A percentile compares a stretch with the other conserved stretches of the same genome.
Conservation (phyloP, 1,284 basidiomycete genomes). For the Fistulinella cinereoalba region DNA sequence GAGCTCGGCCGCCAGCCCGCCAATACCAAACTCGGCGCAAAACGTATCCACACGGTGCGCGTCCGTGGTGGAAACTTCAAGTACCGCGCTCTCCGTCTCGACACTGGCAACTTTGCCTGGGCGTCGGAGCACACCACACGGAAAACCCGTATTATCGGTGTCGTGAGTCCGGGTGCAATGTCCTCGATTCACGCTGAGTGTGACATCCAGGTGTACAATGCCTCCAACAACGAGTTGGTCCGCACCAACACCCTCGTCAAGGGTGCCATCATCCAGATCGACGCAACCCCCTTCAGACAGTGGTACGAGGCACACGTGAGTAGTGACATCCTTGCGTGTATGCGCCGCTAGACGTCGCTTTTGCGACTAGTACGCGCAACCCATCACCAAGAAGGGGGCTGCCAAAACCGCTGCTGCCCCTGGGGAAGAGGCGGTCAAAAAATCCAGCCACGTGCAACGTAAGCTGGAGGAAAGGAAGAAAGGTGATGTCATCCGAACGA, state of each 20-base stretch:
- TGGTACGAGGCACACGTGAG: conserved; percentile 96
- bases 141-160: conserved; percentile 93
- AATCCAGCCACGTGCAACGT: conserved; percentile 87
- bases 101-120: conserved; percentile 96
- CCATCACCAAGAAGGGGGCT: conserved; percentile 74
- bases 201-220: conserved; percentile 82
- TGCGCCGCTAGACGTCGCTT: conserved; percentile 9
- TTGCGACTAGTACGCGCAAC: conserved; percentile 76
- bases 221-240: conserved; percentile 98
- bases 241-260: conserved; percentile 98
- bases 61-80: conserved; percentile 93
- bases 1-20: conserved; percentile 96
- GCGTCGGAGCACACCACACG: conserved; percentile 87
- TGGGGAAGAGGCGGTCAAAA: conserved; percentile 72
- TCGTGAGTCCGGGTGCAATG: conserved; percentile 59
- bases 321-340: conserved; percentile 20
- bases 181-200: conserved; percentile 7
- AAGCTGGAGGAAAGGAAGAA: conserved; percentile 87
- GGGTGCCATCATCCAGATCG: conserved; percentile 90
- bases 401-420: conserved; percentile 52
- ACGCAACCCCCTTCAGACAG: conserved; percentile 96
- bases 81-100: conserved; percentile 91
- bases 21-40: conserved; percentile 90
- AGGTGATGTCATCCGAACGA: conserved; percentile 43
- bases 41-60: conserved; percentile 91